Percentiles rank a stretch among this genome's conserved stretches.
Evolutionary conservation across 1,284 basidiomycete species (phyloP).

Genomic region (Leccinum cinnamomeum): DNA sequence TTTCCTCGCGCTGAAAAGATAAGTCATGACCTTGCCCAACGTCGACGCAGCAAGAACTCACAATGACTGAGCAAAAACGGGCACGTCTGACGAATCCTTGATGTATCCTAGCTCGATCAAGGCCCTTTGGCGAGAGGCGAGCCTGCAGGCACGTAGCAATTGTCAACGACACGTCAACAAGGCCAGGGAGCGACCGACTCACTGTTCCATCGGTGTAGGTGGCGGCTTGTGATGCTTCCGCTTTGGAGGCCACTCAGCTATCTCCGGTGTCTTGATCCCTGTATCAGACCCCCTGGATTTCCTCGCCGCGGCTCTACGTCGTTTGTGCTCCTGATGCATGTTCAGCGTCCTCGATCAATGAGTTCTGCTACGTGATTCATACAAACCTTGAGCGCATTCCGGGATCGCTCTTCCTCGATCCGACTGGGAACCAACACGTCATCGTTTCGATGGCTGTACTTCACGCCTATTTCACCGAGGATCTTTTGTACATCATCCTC

Average conservation of each 20-base stretch:
- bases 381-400: slow-evolving; percentile 51
- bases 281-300: slow-evolving; percentile 26
- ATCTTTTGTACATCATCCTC: slow-evolving; percentile 55
- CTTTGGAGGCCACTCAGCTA: slow-evolving; percentile 60
- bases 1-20: slow-evolving; percentile 40
- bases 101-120: slow-evolving; percentile 61
- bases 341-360: slow-evolving; percentile 9
- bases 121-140: slow-evolving; percentile 53
- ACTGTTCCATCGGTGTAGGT: slow-evolving; percentile 53
- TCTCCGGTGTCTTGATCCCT: slow-evolving; percentile 32
- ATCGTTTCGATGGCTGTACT: slow-evolving; percentile 72
- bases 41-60: slow-evolving; percentile 36
- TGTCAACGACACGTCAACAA: slow-evolving; percentile 4
- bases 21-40: slow-evolving; percentile 1
- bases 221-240: slow-evolving; percentile 56
- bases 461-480: slow-evolving; percentile 58
- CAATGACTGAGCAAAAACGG: slow-evolving; percentile 63
- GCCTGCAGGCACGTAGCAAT: slow-evolving; percentile 35
- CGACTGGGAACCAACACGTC: slow-evolving; percentile 65
- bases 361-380: slow-evolving; percentile 1
- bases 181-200: slow-evolving; percentile 21
- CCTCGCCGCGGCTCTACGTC: slow-evolving; percentile 29
- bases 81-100: slow-evolving; percentile 46
- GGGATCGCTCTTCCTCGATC: slow-evolving; percentile 63
- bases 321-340: slow-evolving; percentile 29